Percentiles rank a stretch among this genome's conserved stretches.
Conservation (phyloP, 2,329 filamentous ascomycete genomes). For the Phaeosphaeriaceae sp. region DNA sequence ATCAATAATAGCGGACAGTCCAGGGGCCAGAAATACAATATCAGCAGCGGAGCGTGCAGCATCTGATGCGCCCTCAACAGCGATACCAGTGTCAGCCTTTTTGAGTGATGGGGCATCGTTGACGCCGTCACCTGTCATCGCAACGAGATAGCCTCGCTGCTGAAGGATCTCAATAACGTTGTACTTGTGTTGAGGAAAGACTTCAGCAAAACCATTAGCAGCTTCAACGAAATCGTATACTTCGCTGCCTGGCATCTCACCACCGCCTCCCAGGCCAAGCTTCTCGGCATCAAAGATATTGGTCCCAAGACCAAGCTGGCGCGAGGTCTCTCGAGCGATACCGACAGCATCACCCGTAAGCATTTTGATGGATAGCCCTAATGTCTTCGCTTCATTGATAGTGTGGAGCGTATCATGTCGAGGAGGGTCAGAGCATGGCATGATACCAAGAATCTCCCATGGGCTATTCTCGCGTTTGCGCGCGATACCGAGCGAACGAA, state of each 20-base stretch:
- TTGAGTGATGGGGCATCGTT: conserved; percentile 92
- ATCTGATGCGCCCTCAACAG: conserved; percentile 89
- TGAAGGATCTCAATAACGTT: conserved; percentile 92
- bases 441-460: conserved; percentile 94
- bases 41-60: conserved; percentile 90
- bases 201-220: conserved; percentile 92
- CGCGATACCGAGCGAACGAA: conserved; percentile 91
- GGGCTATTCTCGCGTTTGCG: conserved; percentile 81
- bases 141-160: conserved; percentile 90
- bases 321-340: conserved; percentile 89
- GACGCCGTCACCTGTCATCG: conserved; percentile 96
- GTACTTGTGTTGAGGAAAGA: conserved; percentile 96
- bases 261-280: conserved; percentile 86
- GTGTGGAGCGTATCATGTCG: conserved; percentile 90
- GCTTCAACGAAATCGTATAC: conserved; percentile 96
- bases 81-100: conserved; percentile 96
- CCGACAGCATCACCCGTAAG: conserved; percentile 93
- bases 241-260: conserved; percentile 92
- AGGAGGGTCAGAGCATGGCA: conserved; percentile 91
- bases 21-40: conserved; percentile 91
- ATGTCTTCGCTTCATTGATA: conserved; percentile 84
- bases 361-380: conserved; percentile 94
- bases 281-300: conserved; percentile 95
- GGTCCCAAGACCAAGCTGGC: conserved; percentile 87
- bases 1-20: conserved; percentile 90